Evolutionary conservation across 129 eudicot genomes (phyloP), one percentile per base, ranked within the genome.

Genomic region (Centella asiatica): DNA sequence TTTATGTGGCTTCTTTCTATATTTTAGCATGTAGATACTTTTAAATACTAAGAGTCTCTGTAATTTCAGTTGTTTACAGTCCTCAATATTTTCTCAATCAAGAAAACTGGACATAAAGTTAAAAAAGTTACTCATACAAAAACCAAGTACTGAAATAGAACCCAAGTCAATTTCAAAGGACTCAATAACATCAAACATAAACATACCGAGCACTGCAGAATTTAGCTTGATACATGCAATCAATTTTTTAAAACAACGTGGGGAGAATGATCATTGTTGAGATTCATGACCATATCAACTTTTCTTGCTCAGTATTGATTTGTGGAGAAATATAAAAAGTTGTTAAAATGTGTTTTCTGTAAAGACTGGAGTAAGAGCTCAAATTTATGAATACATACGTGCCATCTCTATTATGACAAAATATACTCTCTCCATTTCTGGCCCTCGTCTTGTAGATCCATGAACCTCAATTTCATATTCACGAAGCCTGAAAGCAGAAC

Each of bases 381-480:
- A 31, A 7, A 68, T 39, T 40, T 75, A 33, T 10, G 62, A 58
- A 56, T 37, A 82, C 99, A 69, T 69, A 87, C 98, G 94, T 26
- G 98, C 87, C 94, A 92, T 75, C 75, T 87, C 98, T 60, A 92
- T 22, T 17, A 92, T 81, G 28, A 92, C 90, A 74, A 87, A 92
- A 69, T 84, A 78, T 57, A 92, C 64, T 70, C 90, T 74, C 67
- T 82, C 78, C 62, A 84, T 89, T 84, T 87, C 95, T 44, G 95
- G 95, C 24, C 98, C 95, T n/a, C 86, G 90, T 62, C 69, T 80
- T 48, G 47, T 54, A 28, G 85, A 76, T 46, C 65, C 83, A 60
- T 92, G 95, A 42, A 40, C 70, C 58, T 68, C 83, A 59, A 75
- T 19, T 76, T 92, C 98, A 68, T 72, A 92, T 49, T 92, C 94